Evolutionary conservation across 2,329 filamentous ascomycete species (phyloP).

Genomic region (Sphaceloma murrayae): DNA sequence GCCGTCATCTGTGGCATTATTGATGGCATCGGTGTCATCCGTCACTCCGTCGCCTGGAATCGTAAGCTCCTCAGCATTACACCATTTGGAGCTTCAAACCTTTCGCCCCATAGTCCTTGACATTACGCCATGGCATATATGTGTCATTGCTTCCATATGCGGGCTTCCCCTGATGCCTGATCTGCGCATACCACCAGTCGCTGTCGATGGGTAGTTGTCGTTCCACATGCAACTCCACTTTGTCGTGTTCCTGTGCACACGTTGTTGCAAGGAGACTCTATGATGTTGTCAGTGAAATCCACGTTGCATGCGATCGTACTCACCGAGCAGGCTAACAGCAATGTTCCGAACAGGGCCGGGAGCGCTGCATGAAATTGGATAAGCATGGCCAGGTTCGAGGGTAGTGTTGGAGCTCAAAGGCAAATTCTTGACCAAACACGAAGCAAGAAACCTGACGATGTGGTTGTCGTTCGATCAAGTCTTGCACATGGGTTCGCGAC

Average conservation of each 20-base stretch:
- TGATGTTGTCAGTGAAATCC: background rate
- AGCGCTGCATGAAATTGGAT: too few species aligned
- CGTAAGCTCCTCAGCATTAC: background rate
- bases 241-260: background rate
- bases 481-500: background rate
- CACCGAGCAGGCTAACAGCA: background rate
- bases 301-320: background rate
- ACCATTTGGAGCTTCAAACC: constrained; percentile 23
- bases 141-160: constrained; percentile 30
- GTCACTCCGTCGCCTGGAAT: constrained; percentile 24
- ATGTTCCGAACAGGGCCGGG: background rate
- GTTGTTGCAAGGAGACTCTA: background rate
- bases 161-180: constrained; percentile 34
- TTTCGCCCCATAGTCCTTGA: constrained; percentile 35
- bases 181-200: constrained; percentile 34
- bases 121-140: constrained; percentile 37
- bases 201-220: constrained; percentile 15
- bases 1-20: constrained; percentile 27
- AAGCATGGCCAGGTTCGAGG: too few species aligned
- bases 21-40: constrained; percentile 29
- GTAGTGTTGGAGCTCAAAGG: too few species aligned
- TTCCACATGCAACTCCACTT: constrained; percentile 15
- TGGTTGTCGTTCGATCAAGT: too few species aligned
- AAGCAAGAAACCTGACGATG: too few species aligned
- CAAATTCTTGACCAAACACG: too few species aligned